Evolutionary conservation across 176 grass and related monocot genomes (phyloP), one percentile per base, ranked within the genome.

Genomic region (Hsuehochloa calcarea): DNA sequence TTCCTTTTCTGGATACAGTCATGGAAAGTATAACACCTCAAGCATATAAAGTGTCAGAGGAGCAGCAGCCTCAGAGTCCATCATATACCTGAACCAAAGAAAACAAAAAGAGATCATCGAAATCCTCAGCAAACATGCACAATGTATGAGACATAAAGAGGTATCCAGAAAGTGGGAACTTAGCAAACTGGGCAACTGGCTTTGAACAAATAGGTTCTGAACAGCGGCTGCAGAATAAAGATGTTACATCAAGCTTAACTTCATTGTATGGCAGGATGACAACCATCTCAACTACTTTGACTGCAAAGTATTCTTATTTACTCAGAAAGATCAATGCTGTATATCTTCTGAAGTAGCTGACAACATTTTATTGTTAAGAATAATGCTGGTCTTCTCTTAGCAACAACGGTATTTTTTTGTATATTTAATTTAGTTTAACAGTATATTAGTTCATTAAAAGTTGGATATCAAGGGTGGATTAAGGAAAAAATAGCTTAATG

Each of bases 21-120:
- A 68, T 68, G 16, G 38, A 86, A 67, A 66, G 65, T 61, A 90
- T 68, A 82, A 41, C 60, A 98, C 96, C 96, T 98, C 96, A 72
- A 98, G 89, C 96, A 98, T 95, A 87, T 95, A 98, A 83, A 95
- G 93, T 89, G 93, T 91, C 71, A 98, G 89, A 39, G 96, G 90
- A 69, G 91, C 90, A 89, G 96, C 96, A 69, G 90, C 90, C 29
- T 91, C 88, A 39, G 89, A 83, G 29, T 98, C 96, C 91, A 94
- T 92, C 93, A 98, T 90, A 87, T 94, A 98, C 96, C 96, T 98
- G 77, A 77, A 91, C 59, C 70, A 86, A 50, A 75, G 68, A 64
- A 92, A 78, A 26, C 10, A 89, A 82, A 80, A 74, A 3, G 10
- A 52, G 61, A 83, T 38, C 13, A 83, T 10, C 12, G 5, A 72